Conservation (phyloP, 2,329 filamentous ascomycete species). For the Penicillium sp. region DNA sequence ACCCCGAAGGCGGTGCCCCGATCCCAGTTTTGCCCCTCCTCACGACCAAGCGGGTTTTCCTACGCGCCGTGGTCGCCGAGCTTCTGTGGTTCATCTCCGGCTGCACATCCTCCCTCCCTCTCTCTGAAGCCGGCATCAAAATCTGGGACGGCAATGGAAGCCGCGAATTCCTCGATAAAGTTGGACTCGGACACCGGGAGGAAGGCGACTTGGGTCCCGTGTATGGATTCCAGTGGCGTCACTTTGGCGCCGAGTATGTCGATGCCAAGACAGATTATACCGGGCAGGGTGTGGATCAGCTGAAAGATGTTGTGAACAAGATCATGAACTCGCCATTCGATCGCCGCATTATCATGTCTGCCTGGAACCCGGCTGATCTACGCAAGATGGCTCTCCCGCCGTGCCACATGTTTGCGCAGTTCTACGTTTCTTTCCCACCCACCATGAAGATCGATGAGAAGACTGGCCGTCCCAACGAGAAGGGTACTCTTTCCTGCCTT, state of each 20-base stretch:
- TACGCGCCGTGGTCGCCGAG: slow-evolving; percentile 85
- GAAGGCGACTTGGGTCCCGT: slow-evolving; percentile 92
- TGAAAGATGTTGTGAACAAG: slow-evolving; percentile 88
- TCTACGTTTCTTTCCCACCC: slow-evolving; percentile 79
- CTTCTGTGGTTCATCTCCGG: slow-evolving; percentile 95
- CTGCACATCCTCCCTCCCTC: slow-evolving; percentile 75
- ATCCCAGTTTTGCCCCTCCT: slow-evolving; percentile 82
- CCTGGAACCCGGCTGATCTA: slow-evolving; percentile 91
- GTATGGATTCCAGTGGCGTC: slow-evolving; percentile 98
- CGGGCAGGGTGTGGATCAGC: slow-evolving; percentile 88
- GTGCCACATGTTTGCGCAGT: slow-evolving; percentile 97
- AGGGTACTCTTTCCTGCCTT: slow-evolving; percentile 80
- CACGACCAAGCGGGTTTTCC: slow-evolving; percentile 96
- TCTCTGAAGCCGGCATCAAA: slow-evolving; percentile 81
- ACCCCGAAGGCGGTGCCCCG: slow-evolving; percentile 44
- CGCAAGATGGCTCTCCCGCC: slow-evolving; percentile 89
- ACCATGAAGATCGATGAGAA: slow-evolving; percentile 27
- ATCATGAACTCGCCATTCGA: slow-evolving; percentile 84
- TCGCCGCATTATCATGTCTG: slow-evolving; percentile 83
- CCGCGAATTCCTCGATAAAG: slow-evolving; percentile 83
- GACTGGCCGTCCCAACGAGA: slow-evolving; percentile 44
- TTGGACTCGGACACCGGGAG: slow-evolving; percentile 79
- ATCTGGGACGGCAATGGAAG: slow-evolving; percentile 99
- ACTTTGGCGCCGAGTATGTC: slow-evolving; percentile 90
- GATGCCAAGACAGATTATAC: slow-evolving; percentile 80